Base-by-base conservation (phyloP, 1,139 yeast species). In the Geotrichum klebahnii region DNA sequence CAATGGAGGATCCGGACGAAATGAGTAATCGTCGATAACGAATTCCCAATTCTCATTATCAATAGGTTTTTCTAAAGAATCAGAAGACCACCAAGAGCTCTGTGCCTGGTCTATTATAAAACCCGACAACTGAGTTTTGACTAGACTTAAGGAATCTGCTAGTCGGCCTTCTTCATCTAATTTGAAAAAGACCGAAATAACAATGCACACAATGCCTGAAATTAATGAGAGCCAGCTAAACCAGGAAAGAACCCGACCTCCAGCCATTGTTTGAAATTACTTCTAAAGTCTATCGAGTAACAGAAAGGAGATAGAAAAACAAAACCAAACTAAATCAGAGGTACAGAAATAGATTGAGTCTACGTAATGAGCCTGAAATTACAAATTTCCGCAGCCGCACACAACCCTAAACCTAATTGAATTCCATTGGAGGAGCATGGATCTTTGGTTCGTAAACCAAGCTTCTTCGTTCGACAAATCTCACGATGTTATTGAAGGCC, bases 1-100 rank as follows among this genome's bases (percentile, higher is more conserved):
- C 10, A 45, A 19, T 2, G 61, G 60, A 2, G 49, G 46, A 33
- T 55, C 61, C 1, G 66, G 64, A 26, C 55, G 53, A 36, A 57
- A 62, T 8, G 64, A 59, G 19, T 39, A 40, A 19, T 48, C 52
- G 5, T 31, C 24, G 17, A 48, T 48, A 14, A 29, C 24, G 2
- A 3, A n/a, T 12, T 39, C 43, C 31, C 31, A 34, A n/a, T 38
- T 32, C 8, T 32, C 19, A 20, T 32, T 32, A 26, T 33, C 42
- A 14, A 45, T 32, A 9, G 46, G 39, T 26, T 4, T 24, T 19
- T 43, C 46, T 8, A 22, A 23, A 17, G 24, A 24, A n/a, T 43
- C 33, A 2, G 39, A 33, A 16, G 26, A 22, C 17, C 33, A 33
- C 33, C 46, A 38, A n/a, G n/a, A n/a, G n/a, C n/a, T 26, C n/a